Percentiles rank a stretch among this genome's conserved stretches.
phyloP scores from a whole-genome alignment of 2,329 filamentous ascomycete species.

The Tolypocladium tropicale region DNA sequence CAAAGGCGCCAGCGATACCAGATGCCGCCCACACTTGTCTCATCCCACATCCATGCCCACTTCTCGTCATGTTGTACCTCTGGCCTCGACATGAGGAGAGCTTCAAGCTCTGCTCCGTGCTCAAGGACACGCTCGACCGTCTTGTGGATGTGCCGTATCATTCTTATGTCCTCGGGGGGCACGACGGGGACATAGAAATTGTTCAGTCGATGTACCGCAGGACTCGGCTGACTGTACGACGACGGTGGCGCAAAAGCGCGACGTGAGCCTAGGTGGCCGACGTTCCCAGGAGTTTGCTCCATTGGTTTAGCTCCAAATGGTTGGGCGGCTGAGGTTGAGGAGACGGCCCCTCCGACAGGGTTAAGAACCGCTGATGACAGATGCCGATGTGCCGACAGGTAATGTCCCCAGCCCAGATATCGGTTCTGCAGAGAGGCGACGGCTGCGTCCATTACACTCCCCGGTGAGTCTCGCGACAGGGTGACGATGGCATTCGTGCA shows the following conservation, averaged over 20 bases:
- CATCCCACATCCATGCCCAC: conserved; percentile 92
- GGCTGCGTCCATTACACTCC: conserved; percentile 70
- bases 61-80: conserved; percentile 79
- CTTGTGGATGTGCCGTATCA: conserved; percentile 77
- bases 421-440: conserved; percentile 71
- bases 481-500: conserved; percentile 72
- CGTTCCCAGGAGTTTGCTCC: conserved; percentile 26
- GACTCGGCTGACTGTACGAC: conserved; percentile 44
- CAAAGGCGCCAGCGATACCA: conserved; percentile 93
- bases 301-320: conserved; percentile 71
- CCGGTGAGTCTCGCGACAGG: conserved; percentile 68
- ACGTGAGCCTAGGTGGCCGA: conserved; percentile 33
- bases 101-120: conserved; percentile 81
- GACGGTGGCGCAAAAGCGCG: conserved; percentile 67
- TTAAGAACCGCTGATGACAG: conserved; percentile 63
- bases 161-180: conserved; percentile 66
- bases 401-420: conserved; percentile 78
- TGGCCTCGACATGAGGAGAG: conserved; percentile 76
- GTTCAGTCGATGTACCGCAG: conserved; percentile 31
- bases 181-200: conserved; percentile 62
- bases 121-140: conserved; percentile 71
- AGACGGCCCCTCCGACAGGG: conserved; percentile 22
- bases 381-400: conserved; percentile 70
- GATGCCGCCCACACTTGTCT: conserved; percentile 65
- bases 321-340: conserved; percentile 40